Conservation (phyloP, 2,329 filamentous ascomycete genomes). For the Microsporum ferrugineum region DNA sequence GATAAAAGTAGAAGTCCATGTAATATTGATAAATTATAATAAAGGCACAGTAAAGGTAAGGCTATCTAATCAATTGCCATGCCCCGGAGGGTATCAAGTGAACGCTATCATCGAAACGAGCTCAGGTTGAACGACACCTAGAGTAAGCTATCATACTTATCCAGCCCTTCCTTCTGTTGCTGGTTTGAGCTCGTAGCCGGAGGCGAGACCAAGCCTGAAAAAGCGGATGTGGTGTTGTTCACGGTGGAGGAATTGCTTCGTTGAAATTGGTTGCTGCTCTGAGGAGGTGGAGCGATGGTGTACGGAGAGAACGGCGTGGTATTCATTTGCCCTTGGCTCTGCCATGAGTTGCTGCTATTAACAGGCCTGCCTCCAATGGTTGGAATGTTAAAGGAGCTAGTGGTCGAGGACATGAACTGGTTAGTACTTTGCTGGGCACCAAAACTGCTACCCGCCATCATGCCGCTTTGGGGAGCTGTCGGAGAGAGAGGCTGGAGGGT, state of each 20-base stretch:
- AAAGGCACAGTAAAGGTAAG: background rate
- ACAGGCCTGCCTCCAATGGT: slow-evolving; percentile 9
- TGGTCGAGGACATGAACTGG: slow-evolving; percentile 19
- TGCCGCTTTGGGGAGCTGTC: background rate
- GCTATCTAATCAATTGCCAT: background rate
- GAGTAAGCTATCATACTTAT: slow-evolving; percentile 47
- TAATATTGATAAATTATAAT: background rate
- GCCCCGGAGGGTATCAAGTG: background rate
- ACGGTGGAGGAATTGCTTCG: background rate
- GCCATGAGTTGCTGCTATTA: background rate
- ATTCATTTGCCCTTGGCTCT: background rate
- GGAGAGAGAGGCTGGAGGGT: background rate
- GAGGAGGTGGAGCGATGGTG: slow-evolving; percentile 14
- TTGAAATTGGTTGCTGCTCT: slow-evolving; percentile 6
- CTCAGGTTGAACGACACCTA: slow-evolving; percentile 18
- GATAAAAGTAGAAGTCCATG: background rate
- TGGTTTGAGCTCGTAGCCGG: slow-evolving; percentile 10
- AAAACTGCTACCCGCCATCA: background rate
- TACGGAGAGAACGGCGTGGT: slow-evolving; percentile 24
- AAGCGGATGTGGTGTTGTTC: background rate
- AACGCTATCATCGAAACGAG: background rate
- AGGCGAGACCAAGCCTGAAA: background rate
- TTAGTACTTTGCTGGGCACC: background rate
- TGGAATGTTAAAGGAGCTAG: slow-evolving; percentile 27
- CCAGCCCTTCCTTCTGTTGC: slow-evolving; percentile 35